These are phyloP conservation scores for Xerocomellus intermedius DNA, from an alignment of 768 basidiomycete genomes.

Conservation along the genomic window DNA sequence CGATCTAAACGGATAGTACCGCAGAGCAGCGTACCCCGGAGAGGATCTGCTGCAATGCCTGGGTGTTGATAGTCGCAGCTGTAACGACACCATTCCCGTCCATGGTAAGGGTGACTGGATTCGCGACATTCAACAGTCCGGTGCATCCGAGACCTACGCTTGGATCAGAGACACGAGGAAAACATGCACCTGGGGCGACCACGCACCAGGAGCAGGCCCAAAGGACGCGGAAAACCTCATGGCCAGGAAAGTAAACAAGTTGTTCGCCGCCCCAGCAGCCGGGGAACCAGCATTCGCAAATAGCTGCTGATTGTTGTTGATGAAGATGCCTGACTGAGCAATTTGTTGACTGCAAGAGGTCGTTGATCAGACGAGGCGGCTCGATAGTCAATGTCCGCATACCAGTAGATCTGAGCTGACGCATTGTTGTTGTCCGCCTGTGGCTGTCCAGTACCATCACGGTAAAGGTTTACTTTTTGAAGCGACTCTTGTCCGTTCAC, in stretches of 20 bases:
- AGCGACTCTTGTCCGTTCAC: constrained; percentile 24
- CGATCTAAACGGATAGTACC: not conserved
- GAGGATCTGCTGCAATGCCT: constrained; percentile 20
- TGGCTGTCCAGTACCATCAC: constrained; percentile 27
- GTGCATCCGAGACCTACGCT: constrained; percentile 23
- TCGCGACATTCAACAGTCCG: constrained; percentile 19
- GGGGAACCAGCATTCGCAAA: constrained; percentile 22
- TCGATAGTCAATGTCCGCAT: not conserved
- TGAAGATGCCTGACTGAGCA: constrained; percentile 22
- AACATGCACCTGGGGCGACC: not conserved
- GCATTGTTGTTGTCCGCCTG: constrained; percentile 23
- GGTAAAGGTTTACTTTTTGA: constrained; percentile 28
- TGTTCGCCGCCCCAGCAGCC: constrained; percentile 20
- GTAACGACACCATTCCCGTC: constrained; percentile 28
- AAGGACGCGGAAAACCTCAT: constrained; percentile 28
- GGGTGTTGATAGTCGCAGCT: constrained; percentile 23
- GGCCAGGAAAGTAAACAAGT: constrained; percentile 29
- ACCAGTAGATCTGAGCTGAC: constrained; percentile 24
- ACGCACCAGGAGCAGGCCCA: constrained; percentile 25
- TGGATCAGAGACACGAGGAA: not conserved
- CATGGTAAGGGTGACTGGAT: constrained; percentile 24
- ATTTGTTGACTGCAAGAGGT: constrained; percentile 19
- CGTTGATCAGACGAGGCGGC: not conserved
- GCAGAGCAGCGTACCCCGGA: not conserved
- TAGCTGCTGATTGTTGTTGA: constrained; percentile 20